Percentiles rank a stretch among this genome's conserved stretches.
phyloP scores from a whole-genome alignment of 75 land plant genomes.

The Pinus taeda region DNA sequence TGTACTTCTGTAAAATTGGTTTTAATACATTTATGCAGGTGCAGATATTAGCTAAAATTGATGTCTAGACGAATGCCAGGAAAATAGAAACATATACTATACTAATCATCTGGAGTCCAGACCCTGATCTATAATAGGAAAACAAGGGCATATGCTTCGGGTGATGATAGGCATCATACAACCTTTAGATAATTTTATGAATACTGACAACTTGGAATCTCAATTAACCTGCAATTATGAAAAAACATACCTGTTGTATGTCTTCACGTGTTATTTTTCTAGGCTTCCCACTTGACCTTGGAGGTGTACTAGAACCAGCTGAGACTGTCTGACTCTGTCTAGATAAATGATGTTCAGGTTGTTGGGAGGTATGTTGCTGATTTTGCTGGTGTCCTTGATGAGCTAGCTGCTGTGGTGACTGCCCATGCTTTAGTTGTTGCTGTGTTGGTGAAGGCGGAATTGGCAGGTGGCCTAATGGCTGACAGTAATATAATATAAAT shows the following conservation, averaged over 20 bases:
- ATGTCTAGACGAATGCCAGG: background rate
- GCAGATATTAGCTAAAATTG: background rate
- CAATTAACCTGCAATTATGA: background rate
- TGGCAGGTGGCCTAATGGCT: background rate
- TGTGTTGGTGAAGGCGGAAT: conserved; percentile 4
- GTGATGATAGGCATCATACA: background rate
- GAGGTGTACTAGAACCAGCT: conserved; percentile 11
- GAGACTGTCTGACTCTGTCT: conserved; percentile 12
- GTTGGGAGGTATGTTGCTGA: conserved; percentile 4
- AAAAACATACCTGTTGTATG: conserved; percentile 11
- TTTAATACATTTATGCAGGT: background rate
- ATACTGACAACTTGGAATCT: background rate
- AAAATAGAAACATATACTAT: too few species aligned
- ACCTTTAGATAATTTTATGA: background rate
- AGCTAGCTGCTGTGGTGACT: background rate
- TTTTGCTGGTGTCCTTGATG: conserved; percentile 8
- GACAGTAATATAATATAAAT: conserved; percentile 1
- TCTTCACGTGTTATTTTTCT: conserved; percentile 11
- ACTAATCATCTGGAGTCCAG: background rate
- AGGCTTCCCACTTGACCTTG: conserved; percentile 10
- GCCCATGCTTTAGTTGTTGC: conserved; percentile 6
- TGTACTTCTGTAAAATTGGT: background rate
- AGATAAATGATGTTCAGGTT: conserved; percentile 2
- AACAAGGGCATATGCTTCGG: background rate
- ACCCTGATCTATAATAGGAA: background rate